phyloP scores from a whole-genome alignment of 495 filamentous ascomycete species.

The Venustampulla echinocandica region DNA sequence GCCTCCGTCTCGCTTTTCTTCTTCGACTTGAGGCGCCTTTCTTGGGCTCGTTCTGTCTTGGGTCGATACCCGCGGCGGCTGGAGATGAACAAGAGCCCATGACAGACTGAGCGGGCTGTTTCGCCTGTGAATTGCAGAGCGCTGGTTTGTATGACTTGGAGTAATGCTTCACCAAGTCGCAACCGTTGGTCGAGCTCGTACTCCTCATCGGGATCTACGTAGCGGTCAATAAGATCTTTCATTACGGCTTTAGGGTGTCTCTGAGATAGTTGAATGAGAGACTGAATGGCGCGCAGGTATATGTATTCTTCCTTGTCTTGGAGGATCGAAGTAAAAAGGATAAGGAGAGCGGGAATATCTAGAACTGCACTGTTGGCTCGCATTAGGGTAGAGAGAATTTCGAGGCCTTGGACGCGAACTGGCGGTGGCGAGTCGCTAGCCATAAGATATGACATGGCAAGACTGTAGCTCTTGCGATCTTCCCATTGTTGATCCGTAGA shows the following conservation, averaged over 20 bases:
- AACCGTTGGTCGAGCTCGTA: constrained; percentile 56
- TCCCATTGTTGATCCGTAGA: constrained; percentile 42
- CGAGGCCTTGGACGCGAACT: constrained; percentile 69
- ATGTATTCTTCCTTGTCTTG: constrained; percentile 67
- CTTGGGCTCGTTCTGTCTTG: constrained; percentile 43
- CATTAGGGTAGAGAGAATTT: constrained; percentile 58
- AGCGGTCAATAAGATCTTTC: constrained; percentile 58
- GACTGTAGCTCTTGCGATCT: constrained; percentile 60
- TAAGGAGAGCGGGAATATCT: constrained; percentile 59
- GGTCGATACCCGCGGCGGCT: constrained; percentile 51
- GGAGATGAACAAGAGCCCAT: constrained; percentile 57
- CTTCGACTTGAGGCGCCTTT: constrained; percentile 35
- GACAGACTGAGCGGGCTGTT: constrained; percentile 43
- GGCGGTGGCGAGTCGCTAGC: constrained; percentile 58
- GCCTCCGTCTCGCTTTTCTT: constrained; percentile 41
- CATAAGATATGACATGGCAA: constrained; percentile 65
- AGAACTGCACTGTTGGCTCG: constrained; percentile 52
- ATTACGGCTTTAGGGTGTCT: constrained; percentile 57
- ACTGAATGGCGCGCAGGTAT: constrained; percentile 60
- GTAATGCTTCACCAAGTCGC: constrained; percentile 62
- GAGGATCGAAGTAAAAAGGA: constrained; percentile 58
- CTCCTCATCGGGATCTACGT: constrained; percentile 54
- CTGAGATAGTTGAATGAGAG: constrained; percentile 56
- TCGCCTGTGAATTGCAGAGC: constrained; percentile 53
- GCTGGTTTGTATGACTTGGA: constrained; percentile 59